phyloP scores from a whole-genome alignment of 345 rosid genomes.

The Triadica sebifera region DNA sequence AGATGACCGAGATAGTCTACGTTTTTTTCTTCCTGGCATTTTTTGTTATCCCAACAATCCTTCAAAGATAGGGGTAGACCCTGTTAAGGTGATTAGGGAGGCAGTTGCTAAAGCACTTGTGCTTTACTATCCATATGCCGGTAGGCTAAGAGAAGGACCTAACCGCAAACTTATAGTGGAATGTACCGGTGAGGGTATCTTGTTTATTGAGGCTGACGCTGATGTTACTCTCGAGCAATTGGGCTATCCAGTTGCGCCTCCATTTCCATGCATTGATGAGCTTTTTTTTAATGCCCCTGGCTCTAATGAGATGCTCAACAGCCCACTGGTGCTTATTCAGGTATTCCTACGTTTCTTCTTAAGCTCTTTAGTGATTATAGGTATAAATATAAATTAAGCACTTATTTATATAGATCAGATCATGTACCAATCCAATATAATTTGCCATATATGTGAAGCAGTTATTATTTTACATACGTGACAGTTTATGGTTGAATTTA shows the following conservation, averaged over 20 bases:
- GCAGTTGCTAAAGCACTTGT: slow-evolving; percentile 9
- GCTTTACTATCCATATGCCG: slow-evolving; percentile 3
- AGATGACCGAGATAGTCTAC: not conserved
- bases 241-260: slow-evolving; percentile 20
- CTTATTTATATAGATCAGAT: too few species aligned
- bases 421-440: too few species aligned
- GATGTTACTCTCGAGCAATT: slow-evolving; percentile 13
- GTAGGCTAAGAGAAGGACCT: slow-evolving; percentile 4
- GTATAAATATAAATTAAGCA: too few species aligned
- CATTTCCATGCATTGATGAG: slow-evolving; percentile 20
- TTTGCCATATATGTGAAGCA: too few species aligned
- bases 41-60: not conserved
- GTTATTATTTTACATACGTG: too few species aligned
- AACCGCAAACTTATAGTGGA: slow-evolving; percentile 24
- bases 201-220: slow-evolving; percentile 27
- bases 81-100: not conserved
- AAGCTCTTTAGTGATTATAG: too few species aligned
- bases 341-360: not conserved
- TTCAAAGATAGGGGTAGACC: not conserved
- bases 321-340: slow-evolving; percentile 22
- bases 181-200: slow-evolving; percentile 25
- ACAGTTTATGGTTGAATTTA: too few species aligned
- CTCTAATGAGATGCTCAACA: slow-evolving; percentile 8
- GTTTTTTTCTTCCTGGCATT: not conserved
- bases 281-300: slow-evolving; percentile 27